Evolutionary conservation across 805 yeast genomes (phyloP).

Genomic region (Wickerhamomyces tratensis): DNA sequence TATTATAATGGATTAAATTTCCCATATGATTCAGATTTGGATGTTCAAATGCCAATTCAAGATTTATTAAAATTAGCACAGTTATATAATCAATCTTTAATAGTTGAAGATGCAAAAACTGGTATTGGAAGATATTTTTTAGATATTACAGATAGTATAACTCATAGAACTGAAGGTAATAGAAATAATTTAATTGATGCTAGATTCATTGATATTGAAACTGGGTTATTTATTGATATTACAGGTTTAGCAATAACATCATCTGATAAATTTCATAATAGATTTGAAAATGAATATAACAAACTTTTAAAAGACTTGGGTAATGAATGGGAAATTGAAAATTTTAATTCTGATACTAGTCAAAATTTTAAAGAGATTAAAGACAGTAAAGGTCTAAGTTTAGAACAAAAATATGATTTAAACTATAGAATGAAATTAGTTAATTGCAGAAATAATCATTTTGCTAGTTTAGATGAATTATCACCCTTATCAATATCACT

Average conservation of each 20-base stretch:
- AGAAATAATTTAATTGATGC: slow-evolving; percentile 63
- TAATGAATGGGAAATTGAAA: background rate
- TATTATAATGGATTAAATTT: slow-evolving; percentile 44
- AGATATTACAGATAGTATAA: slow-evolving; percentile 33
- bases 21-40: slow-evolving; percentile 55
- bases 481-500: slow-evolving; percentile 41
- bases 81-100: slow-evolving; percentile 34
- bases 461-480: slow-evolving; percentile 34
- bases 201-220: slow-evolving; percentile 58
- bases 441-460: slow-evolving; percentile 56
- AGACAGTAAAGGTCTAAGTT: background rate
- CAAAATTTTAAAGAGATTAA: no score
- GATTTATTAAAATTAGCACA: slow-evolving; percentile 33
- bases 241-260: slow-evolving; percentile 8
- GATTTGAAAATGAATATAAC: slow-evolving; percentile 1
- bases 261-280: slow-evolving; percentile 1
- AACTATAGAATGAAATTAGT: slow-evolving; percentile 25
- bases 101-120: slow-evolving; percentile 29
- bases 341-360: no score
- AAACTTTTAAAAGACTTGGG: background rate
- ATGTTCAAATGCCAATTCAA: slow-evolving; percentile 41
- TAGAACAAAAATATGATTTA: slow-evolving; percentile 24
- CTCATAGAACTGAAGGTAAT: slow-evolving; percentile 46
- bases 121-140: slow-evolving; percentile 43
- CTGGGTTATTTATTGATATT: slow-evolving; percentile 43